Base-by-base conservation (phyloP, 2,329 filamentous ascomycete species). In the Ophiostoma angusticollis region DNA sequence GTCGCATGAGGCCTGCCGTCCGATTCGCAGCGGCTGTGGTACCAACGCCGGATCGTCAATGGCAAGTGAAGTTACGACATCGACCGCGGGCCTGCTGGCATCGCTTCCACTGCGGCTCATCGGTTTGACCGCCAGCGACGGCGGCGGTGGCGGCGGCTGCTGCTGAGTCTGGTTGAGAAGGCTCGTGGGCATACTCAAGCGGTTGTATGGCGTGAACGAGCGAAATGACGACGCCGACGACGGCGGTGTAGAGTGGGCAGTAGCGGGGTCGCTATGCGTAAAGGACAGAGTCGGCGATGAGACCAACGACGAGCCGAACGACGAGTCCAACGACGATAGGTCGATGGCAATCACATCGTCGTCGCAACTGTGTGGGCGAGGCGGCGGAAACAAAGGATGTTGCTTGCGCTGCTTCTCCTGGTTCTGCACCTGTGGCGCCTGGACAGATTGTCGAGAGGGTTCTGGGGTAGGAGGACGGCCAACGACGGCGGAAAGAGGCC, bases 351-450 rank as follows among this genome's bases (percentile, higher is more conserved):
- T 14, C 6, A 18, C 14, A 1, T 24, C 28, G 19, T 31, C 14
- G 11, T 24, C 3, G 4, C 17, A 13, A 3, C n/a, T n/a, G n/a
- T 17, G 14, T 14, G 21, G 35, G n/a, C n/a, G n/a, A n/a, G n/a
- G n/a, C n/a, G n/a, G n/a, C 27, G 35, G 27, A 8, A 32, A 32
- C 9, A 8, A 27, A 3, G 36, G 36, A 9, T 32, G 36, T 11
- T 32, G 29, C 1, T 9, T 14, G n/a, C 29, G 29, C 35, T 42
- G 40, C 19, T 38, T 19, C 24, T 42, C 31, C 19, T 35, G 40
- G 14, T 35, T 16, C 24, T 13, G 16, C 13, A 19, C 13, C 13
- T 8, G 34, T 12, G 12, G 16, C 3, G 17, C 5, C 17, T 37
- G 21, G 16, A 16, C 7, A 16, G 28, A 4, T 30, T n/a, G 5